Percentiles rank a stretch among this genome's conserved stretches.
phyloP scores from a whole-genome alignment of 1,284 basidiomycete genomes.

The Apiotrichum brassicae region DNA sequence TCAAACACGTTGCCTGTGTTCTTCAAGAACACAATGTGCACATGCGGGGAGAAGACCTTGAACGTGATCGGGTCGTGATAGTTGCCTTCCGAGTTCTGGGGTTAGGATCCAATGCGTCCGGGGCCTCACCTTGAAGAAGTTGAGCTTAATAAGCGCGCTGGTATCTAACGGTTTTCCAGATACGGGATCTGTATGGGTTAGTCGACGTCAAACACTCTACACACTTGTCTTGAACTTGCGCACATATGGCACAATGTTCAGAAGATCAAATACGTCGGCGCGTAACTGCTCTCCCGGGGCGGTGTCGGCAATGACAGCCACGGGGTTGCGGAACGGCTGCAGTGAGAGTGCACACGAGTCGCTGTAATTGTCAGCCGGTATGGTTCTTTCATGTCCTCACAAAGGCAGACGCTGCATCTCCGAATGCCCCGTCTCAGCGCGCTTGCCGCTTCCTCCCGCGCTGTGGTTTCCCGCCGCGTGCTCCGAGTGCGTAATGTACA shows the following conservation, averaged over 20 bases:
- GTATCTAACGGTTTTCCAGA: conserved; percentile 74
- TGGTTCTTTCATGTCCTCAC: conserved; percentile 25
- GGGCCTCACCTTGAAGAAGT: conserved; percentile 59
- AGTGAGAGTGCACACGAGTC: conserved; percentile 90
- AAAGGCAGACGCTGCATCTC: conserved; percentile 45
- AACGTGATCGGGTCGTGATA: conserved; percentile 87
- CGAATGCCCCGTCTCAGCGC: conserved; percentile 30
- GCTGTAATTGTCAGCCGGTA: conserved; percentile 18
- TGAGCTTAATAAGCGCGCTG: conserved; percentile 74
- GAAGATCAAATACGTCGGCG: conserved; percentile 62
- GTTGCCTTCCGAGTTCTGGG: conserved; percentile 59
- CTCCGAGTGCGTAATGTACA: conserved; percentile 47
- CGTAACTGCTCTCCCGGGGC: conserved; percentile 37
- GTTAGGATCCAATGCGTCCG: conserved; percentile 26
- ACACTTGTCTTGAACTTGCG: conserved; percentile 59
- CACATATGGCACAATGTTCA: conserved; percentile 87
- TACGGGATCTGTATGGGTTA: conserved; percentile 60
- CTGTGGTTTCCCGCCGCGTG: conserved; percentile 44
- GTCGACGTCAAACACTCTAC: too few relatives aligned
- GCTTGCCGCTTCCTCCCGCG: conserved; percentile 41
- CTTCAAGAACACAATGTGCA: conserved; percentile 81
- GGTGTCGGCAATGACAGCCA: conserved; percentile 58
- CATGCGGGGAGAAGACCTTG: conserved; percentile 85
- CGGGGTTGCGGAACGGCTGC: conserved; percentile 82
- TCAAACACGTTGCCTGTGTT: conserved; percentile 60